phyloP scores from a whole-genome alignment of 73 alveolate genomes.

The Paramecium sonneborni region DNA sequence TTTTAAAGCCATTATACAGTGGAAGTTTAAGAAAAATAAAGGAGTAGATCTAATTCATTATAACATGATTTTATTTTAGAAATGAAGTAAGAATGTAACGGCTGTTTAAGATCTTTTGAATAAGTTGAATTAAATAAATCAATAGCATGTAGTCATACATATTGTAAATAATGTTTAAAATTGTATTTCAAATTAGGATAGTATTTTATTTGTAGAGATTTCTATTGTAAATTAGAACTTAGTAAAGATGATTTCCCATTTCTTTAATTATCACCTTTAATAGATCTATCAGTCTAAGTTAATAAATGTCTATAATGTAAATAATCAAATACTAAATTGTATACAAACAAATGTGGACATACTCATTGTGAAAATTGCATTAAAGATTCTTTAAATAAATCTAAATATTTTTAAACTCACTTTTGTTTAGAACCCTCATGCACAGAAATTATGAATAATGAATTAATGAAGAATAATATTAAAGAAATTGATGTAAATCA shows the following conservation, averaged over 20 bases:
- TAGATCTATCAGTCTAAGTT: neutral
- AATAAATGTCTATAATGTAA: neutral
- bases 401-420: neutral
- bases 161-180: slow-evolving; percentile 22
- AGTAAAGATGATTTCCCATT: slow-evolving; percentile 34
- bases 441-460: neutral
- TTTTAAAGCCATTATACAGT: neutral
- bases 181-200: slow-evolving; percentile 13
- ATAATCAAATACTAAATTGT: neutral
- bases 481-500: neutral
- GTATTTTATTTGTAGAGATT: slow-evolving; percentile 22
- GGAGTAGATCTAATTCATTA: slow-evolving; percentile 15
- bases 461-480: neutral
- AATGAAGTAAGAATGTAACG: slow-evolving; percentile 31
- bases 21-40: neutral
- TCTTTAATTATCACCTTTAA: neutral
- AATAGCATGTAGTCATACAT: neutral
- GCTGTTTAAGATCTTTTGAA: neutral
- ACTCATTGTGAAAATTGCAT: neutral
- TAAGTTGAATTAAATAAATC: neutral
- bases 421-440: slow-evolving; percentile 23
- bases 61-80: neutral
- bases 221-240: neutral
- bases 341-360: slow-evolving; percentile 33
- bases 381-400: neutral